Evolutionary conservation across 495 filamentous ascomycete genomes (phyloP).

Genomic region (Chaetomium tenue): DNA sequence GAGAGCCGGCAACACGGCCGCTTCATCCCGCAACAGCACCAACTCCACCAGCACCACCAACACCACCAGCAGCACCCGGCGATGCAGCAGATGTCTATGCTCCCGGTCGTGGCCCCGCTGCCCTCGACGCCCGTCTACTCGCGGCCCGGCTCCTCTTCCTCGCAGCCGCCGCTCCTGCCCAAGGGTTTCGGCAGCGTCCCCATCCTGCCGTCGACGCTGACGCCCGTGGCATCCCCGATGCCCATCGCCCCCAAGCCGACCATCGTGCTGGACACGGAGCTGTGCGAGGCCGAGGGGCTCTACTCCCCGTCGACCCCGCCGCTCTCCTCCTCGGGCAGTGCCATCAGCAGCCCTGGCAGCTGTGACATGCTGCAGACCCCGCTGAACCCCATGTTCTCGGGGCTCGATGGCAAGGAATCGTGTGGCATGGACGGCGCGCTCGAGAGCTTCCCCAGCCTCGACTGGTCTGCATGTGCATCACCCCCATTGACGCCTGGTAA

Average conservation of each 20-base stretch:
- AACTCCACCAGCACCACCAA: slow-evolving; percentile 42
- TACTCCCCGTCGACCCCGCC: slow-evolving; percentile 86
- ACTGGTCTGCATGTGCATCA: slow-evolving; percentile 73
- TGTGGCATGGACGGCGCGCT: slow-evolving; percentile 68
- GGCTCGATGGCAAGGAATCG: slow-evolving; percentile 73
- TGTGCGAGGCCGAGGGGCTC: slow-evolving; percentile 62
- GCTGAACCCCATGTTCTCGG: slow-evolving; percentile 73
- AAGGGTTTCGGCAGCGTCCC: slow-evolving; percentile 55
- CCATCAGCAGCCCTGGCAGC: slow-evolving; percentile 81
- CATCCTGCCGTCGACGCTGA: slow-evolving; percentile 59
- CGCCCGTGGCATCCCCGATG: slow-evolving; percentile 75
- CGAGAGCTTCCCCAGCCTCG: slow-evolving; percentile 71
- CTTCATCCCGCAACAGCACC: slow-evolving; percentile 72
- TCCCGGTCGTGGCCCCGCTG: slow-evolving; percentile 53
- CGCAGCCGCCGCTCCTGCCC: slow-evolving; percentile 58
- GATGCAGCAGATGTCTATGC: slow-evolving; percentile 50
- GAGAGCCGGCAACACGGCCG: slow-evolving; percentile 78
- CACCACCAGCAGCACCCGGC: slow-evolving; percentile 56
- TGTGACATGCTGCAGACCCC: slow-evolving; percentile 78
- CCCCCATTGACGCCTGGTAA: slow-evolving; percentile 93
- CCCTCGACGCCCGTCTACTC: slow-evolving; percentile 72
- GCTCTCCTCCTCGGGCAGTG: slow-evolving; percentile 77
- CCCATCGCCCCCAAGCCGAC: slow-evolving; percentile 68
- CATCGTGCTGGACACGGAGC: slow-evolving; percentile 78
- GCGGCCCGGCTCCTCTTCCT: slow-evolving; percentile 62